A percentile compares a stretch with the other conserved stretches of the same genome.
Conservation (phyloP, 768 basidiomycete species). For the Lactarius hatsudake region DNA sequence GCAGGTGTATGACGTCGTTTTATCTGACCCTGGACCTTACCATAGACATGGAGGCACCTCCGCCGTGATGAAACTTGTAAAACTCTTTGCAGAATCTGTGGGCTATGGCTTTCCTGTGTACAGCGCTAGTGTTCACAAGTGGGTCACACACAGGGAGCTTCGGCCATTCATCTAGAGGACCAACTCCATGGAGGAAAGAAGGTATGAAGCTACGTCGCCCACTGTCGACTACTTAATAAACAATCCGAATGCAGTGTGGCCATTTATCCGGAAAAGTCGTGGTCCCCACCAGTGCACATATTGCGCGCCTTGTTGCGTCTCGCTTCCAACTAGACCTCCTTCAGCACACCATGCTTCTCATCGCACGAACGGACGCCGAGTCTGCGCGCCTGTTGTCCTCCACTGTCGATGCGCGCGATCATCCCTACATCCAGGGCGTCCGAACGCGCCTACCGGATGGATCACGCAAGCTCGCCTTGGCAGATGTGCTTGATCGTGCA, state of each 20-base stretch:
- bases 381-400: conserved; percentile 81
- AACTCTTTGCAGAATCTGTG: conserved; percentile 91
- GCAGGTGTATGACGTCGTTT: not conserved
- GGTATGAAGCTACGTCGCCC: conserved; percentile 35
- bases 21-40: conserved; percentile 17
- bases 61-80: conserved; percentile 90
- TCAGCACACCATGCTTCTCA: conserved; percentile 82
- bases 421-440: conserved; percentile 72
- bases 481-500: conserved; percentile 67
- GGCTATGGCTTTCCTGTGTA: conserved; percentile 27
- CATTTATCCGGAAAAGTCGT: conserved; percentile 91
- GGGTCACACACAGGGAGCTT: conserved; percentile 59
- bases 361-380: conserved; percentile 92
- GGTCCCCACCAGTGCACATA: conserved; percentile 84
- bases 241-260: conserved; percentile 53
- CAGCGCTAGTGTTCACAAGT: conserved; percentile 13
- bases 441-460: conserved; percentile 39
- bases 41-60: conserved; percentile 87
- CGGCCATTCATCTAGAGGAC: conserved; percentile 91
- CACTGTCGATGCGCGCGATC: conserved; percentile 79
- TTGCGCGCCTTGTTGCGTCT: conserved; percentile 78
- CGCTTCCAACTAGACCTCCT: conserved; percentile 91
- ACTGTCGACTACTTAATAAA: not conserved
- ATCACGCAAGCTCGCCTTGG: conserved; percentile 50
- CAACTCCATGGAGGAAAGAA: conserved; percentile 95